Evolutionary conservation across 192 early-diverging fungal genomes (phyloP).

Genomic region (Spizellomyces sp.): DNA sequence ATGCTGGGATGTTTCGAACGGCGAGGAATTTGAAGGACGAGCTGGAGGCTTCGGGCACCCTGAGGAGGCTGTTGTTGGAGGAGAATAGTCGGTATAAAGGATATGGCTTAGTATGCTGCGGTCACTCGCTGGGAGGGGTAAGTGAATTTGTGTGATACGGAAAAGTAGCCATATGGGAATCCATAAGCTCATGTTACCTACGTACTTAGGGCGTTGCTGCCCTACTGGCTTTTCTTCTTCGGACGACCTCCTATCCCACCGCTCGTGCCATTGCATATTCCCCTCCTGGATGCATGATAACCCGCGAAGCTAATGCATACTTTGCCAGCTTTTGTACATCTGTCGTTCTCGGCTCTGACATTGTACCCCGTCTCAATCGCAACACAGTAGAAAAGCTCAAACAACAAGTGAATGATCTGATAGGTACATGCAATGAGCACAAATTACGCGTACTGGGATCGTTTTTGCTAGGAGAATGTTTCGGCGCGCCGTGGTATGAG

Average conservation of each 20-base stretch:
- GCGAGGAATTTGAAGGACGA: slow-evolving; percentile 42
- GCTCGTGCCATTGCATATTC: slow-evolving; percentile 42
- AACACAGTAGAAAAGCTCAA: slow-evolving; percentile 47
- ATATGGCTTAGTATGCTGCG: slow-evolving; percentile 40
- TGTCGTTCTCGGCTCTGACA: slow-evolving; percentile 48
- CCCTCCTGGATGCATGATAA: slow-evolving; percentile 52
- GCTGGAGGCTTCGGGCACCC: slow-evolving; percentile 25
- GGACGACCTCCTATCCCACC: slow-evolving; percentile 2
- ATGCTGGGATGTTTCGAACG: slow-evolving; percentile 38
- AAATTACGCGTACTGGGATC: slow-evolving; percentile 46
- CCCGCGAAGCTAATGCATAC: slow-evolving; percentile 29
- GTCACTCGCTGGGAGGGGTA: slow-evolving; percentile 54
- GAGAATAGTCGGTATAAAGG: slow-evolving; percentile 24
- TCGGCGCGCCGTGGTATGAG: not conserved
- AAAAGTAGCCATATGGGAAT: not conserved
- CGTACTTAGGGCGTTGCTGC: slow-evolving; percentile 39
- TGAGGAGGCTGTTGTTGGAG: slow-evolving; percentile 28
- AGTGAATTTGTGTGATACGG: not conserved
- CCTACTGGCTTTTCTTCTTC: slow-evolving; percentile 44
- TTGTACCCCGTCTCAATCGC: slow-evolving; percentile 45
- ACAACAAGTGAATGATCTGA: slow-evolving; percentile 17
- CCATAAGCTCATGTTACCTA: not conserved
- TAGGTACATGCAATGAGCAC: slow-evolving; percentile 32
- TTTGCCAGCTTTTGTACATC: slow-evolving; percentile 49
- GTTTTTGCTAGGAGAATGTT: slow-evolving; percentile 12